These are phyloP conservation scores for Chlorella sp. DNA, from an alignment of 139 green algal genomes.

Conservation along the genomic window DNA sequence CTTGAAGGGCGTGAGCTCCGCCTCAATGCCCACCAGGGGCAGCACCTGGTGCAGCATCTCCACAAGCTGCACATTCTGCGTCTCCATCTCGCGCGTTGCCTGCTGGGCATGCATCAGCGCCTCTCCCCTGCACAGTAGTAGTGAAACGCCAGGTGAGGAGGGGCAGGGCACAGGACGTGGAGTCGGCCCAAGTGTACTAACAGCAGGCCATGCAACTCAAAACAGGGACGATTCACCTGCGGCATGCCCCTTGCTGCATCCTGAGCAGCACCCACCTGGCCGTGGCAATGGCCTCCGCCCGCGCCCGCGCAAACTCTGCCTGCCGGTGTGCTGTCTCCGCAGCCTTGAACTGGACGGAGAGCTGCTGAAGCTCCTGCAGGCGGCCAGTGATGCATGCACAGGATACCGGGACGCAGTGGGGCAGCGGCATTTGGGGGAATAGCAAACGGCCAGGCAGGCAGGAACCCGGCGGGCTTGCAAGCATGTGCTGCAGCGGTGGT, in stretches of 20 bases:
- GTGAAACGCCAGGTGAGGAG: not conserved
- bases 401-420: no score
- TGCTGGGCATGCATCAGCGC: constrained; percentile 43
- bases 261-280: constrained; percentile 21
- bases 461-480: not conserved
- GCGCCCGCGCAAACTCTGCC: constrained; percentile 44
- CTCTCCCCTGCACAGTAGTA: constrained; percentile 31
- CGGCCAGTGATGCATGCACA: not conserved
- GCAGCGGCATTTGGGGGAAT: not conserved
- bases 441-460: no score
- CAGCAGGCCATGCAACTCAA: not conserved
- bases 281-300: constrained; percentile 40
- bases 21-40: constrained; percentile 38
- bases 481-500: not conserved
- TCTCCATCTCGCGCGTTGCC: constrained; percentile 33
- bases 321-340: constrained; percentile 24
- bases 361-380: constrained; percentile 37
- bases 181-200: not conserved
- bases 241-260: not conserved
- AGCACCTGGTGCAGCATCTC: constrained; percentile 41
- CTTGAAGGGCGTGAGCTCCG: not conserved
- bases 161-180: not conserved
- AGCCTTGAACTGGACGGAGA: constrained; percentile 26
- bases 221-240: not conserved
- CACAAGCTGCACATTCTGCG: constrained; percentile 21